phyloP scores from a whole-genome alignment of 768 basidiomycete species.

The Amylocystis lapponica region DNA sequence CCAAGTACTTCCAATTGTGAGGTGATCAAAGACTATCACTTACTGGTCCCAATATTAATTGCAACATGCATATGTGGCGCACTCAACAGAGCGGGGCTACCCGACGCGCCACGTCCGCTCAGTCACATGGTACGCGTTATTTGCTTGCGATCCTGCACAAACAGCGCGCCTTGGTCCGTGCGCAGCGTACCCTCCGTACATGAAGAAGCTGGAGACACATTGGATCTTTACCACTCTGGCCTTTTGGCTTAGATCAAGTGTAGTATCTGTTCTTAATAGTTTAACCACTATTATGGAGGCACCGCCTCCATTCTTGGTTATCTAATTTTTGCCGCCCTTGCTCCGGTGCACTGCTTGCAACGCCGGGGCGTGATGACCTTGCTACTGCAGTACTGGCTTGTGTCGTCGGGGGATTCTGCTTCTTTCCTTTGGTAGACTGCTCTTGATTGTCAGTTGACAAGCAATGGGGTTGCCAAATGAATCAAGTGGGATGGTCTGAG shows the following conservation, averaged over 20 bases:
- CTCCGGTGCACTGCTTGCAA: constrained; percentile 22
- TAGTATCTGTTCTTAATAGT: constrained; percentile 69
- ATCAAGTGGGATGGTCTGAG: too few species aligned
- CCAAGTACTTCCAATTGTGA: too few species aligned
- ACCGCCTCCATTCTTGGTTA: constrained; percentile 28
- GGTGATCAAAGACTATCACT: too few species aligned
- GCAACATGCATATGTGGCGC: too few species aligned
- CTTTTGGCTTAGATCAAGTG: constrained; percentile 73
- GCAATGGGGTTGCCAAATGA: neutral
- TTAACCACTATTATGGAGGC: constrained; percentile 32
- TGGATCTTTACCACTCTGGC: constrained; percentile 40
- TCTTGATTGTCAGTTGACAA: too few species aligned
- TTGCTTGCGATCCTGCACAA: too few species aligned
- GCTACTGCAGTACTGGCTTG: constrained; percentile 23
- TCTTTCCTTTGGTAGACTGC: constrained; percentile 16
- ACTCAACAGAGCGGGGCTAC: too few species aligned
- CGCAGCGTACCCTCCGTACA: neutral
- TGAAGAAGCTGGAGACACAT: too few species aligned
- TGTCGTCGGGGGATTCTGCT: constrained; percentile 21
- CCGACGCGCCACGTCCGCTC: too few species aligned
- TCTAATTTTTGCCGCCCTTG: constrained; percentile 25
- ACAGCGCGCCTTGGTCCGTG: constrained; percentile 5
- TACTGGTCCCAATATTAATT: too few species aligned
- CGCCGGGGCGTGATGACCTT: constrained; percentile 22
- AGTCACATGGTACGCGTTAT: too few species aligned